Base-by-base conservation (phyloP, 345 rosid genomes). In the Rubroshorea leprosula region DNA sequence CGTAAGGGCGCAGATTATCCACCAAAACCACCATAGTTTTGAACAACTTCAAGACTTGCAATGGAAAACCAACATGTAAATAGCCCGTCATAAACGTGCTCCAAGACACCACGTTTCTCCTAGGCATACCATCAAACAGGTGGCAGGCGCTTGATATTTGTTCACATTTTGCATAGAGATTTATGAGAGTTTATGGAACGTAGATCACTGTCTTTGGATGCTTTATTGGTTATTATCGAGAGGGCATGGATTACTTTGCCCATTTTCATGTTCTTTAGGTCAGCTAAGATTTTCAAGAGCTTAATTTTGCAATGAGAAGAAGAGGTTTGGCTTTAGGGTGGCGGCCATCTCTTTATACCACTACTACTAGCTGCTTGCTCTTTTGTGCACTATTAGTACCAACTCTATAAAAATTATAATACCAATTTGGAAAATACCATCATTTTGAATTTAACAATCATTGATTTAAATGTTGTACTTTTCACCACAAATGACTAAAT, bases 61-160 rank as follows among this genome's bases (percentile, higher is more conserved):
- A 43, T 3, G 73, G 54, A 62, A 62, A 44, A 55, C 86, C 89
- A 39, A 43, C 54, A 54, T 75, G 84, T 47, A 82, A 69, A 66
- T 85, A 85, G 61, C 95, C 91, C 0, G 70, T 57, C 98, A 91
- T 91, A 63, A 91, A 51, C 11, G 98, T 58, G 52, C 79, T 52
- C 79, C 85, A 90, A 66, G 97, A 85, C 35, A 87, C 86, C 27
- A 74, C 85, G 39, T 79, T 83, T 51, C 89, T 78, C 0, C 66
- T 60, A 20, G 43, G 78, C 89, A 85, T 80, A 35, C 27, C 27
- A 61, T 83, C 96, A 62, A 90, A 87, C 82, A 90, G 0, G 24
- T 71, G 67, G 67, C 73, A 89, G 11, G 94, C 89, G 69, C 49
- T 26, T 9, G 61, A 54, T 22, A 68, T 35, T 21, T 77, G 70